Base-by-base conservation (phyloP, 2,329 filamentous ascomycete genomes). In the Coniochaeta sp. region DNA sequence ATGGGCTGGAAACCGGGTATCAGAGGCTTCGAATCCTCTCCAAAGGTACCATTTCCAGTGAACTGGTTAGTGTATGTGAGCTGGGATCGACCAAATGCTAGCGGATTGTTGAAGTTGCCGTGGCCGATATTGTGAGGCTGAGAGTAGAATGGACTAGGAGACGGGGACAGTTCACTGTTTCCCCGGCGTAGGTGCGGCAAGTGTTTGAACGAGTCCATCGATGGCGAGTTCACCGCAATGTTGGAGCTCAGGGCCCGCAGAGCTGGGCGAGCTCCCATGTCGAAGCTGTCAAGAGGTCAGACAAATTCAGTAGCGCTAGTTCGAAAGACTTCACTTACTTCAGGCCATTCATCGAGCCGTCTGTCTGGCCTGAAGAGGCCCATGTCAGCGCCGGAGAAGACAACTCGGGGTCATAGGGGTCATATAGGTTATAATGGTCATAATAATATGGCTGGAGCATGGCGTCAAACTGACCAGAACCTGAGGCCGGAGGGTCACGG, bases 171-270 rank as follows among this genome's bases (percentile, higher is more conserved):
- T 16, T 56, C 54, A 12, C 54, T 56, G 54, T 36, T 30, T 10
- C 54, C 30, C 7, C 54, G 54, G 9, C 54, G 54, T 22, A 56
- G 54, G 10, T 34, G 54, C 54, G 34, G 30, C 16, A 34, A 9
- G 54, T 30, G 55, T 34, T 57, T 57, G 55, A 57, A 44, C 4
- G 19, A 19, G 24, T 34, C 44, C 28, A 42, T 24, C 28, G 52
- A 52, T 34, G 58, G 55, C 17, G 34, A 59, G 26, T 36, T 52
- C 24, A 44, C 55, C 9, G 26, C 36, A 17, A 59, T 58, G 54
- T 65, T 65, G 22, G 64, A 52, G 55, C 58, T 65, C 61, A 68
- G 14, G 12, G 61, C 6, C 40, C 65, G 62, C 17, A 69, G 61
- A 16, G 65, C 63, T 36, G 60, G 60, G 22, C 66, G 65, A 7